These are phyloP conservation scores for Xylaria sp. DNA, from an alignment of 2,329 filamentous ascomycete species.

Conservation along the genomic window DNA sequence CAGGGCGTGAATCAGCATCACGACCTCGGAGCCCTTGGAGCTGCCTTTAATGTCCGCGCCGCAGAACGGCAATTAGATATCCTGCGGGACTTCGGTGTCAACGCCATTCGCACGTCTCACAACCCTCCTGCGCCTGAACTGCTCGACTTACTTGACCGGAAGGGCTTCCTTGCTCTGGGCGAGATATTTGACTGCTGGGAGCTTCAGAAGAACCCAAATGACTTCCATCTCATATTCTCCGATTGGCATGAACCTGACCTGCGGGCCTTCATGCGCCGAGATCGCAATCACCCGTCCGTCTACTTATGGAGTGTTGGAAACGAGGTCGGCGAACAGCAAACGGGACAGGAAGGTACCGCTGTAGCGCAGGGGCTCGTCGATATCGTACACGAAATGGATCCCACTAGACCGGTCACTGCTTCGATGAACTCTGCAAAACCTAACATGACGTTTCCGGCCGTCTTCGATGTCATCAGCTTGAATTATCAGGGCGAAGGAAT, in stretches of 20 bases:
- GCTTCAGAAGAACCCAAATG: slow-evolving; percentile 57
- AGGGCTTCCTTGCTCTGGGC: slow-evolving; percentile 63
- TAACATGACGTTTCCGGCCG: slow-evolving; percentile 53
- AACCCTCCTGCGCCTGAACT: slow-evolving; percentile 64
- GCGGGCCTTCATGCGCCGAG: slow-evolving; percentile 61
- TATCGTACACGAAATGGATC: slow-evolving; percentile 60
- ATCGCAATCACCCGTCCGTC: slow-evolving; percentile 65
- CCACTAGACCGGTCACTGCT: slow-evolving; percentile 58
- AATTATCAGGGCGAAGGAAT: slow-evolving; percentile 67
- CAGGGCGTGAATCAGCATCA: slow-evolving; percentile 63
- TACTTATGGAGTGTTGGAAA: slow-evolving; percentile 65
- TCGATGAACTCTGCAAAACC: slow-evolving; percentile 61
- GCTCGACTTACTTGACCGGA: slow-evolving; percentile 60
- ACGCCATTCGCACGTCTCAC: slow-evolving; percentile 62
- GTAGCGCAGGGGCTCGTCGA: slow-evolving; percentile 52
- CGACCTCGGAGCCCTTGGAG: slow-evolving; percentile 61
- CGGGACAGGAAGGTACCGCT: slow-evolving; percentile 35
- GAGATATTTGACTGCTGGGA: slow-evolving; percentile 66
- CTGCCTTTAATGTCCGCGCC: slow-evolving; percentile 63
- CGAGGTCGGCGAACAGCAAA: slow-evolving; percentile 61
- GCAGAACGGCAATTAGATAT: slow-evolving; percentile 61
- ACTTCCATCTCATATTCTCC: slow-evolving; percentile 62
- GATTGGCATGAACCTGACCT: slow-evolving; percentile 66
- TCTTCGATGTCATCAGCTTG: slow-evolving; percentile 60
- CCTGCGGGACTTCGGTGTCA: slow-evolving; percentile 61